Conservation (phyloP, 1,284 basidiomycete species). For the Paramarasmius palmivorus region DNA sequence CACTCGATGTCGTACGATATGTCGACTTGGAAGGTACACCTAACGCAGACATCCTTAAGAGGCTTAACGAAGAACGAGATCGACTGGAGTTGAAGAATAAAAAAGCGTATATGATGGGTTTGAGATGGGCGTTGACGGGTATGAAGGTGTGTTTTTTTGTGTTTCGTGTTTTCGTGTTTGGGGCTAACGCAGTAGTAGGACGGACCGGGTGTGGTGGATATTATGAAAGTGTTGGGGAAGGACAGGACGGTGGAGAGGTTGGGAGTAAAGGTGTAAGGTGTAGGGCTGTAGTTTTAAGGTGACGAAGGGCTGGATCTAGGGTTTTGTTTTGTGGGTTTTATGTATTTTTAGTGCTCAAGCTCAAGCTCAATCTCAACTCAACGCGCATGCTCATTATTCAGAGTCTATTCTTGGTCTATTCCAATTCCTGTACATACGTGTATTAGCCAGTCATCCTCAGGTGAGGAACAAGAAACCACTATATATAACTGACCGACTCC, state of each 20-base stretch:
- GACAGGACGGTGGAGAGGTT: not conserved
- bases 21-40: conserved; percentile 4
- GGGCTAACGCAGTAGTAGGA: not conserved
- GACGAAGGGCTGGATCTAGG: no score
- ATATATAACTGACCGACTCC: no score
- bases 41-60: conserved; percentile 35
- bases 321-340: no score
- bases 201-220: not conserved
- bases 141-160: conserved; percentile 60
- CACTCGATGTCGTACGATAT: conserved; percentile 4
- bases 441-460: no score
- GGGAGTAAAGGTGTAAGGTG: no score
- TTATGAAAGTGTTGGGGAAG: not conserved
- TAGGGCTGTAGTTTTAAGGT: no score
- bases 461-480: no score
- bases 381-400: no score
- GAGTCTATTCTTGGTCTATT: no score
- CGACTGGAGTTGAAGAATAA: conserved; percentile 43
- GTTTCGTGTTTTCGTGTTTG: not conserved
- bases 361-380: no score
- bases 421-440: no score
- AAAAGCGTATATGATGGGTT: conserved; percentile 62
- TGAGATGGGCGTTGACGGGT: conserved; percentile 79
- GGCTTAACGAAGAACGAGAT: conserved; percentile 49
- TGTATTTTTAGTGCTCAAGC: no score